A percentile compares a stretch with the other conserved stretches of the same genome.
Evolutionary conservation across 2,329 filamentous ascomycete species (phyloP).

Genomic region (Neonectria magnoliae): DNA sequence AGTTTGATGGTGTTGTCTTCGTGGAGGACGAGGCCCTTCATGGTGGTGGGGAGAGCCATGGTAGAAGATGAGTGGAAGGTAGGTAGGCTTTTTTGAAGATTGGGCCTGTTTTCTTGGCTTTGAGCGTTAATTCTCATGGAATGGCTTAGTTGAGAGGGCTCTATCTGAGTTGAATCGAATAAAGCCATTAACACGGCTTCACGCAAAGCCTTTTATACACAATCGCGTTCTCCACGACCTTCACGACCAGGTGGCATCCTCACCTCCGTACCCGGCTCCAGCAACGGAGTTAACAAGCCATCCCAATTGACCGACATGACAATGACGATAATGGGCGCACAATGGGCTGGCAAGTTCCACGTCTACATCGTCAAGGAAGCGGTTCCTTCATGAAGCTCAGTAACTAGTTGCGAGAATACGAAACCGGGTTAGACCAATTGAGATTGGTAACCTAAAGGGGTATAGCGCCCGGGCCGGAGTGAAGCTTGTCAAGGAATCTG

Average conservation of each 20-base stretch:
- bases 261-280: neutral
- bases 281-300: conserved; percentile 4
- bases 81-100: neutral
- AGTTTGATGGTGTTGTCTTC: conserved; percentile 27
- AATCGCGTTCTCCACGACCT: neutral
- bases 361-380: neutral
- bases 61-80: neutral
- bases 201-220: conserved; percentile 4
- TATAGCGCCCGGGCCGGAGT: neutral
- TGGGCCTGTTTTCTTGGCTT: neutral
- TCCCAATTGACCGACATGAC: neutral
- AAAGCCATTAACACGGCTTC: neutral
- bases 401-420: conserved; percentile 15
- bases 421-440: conserved; percentile 12
- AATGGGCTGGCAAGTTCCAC: too few species aligned
- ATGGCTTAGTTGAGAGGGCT: neutral
- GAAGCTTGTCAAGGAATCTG: neutral
- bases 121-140: neutral
- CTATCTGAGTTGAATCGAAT: neutral
- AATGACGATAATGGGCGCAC: neutral
- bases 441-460: neutral
- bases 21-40: conserved; percentile 33
- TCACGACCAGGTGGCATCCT: neutral
- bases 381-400: neutral
- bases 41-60: conserved; percentile 33